phyloP scores from a whole-genome alignment of 2,329 filamentous ascomycete genomes.

The Hypomyces perniciosus region DNA sequence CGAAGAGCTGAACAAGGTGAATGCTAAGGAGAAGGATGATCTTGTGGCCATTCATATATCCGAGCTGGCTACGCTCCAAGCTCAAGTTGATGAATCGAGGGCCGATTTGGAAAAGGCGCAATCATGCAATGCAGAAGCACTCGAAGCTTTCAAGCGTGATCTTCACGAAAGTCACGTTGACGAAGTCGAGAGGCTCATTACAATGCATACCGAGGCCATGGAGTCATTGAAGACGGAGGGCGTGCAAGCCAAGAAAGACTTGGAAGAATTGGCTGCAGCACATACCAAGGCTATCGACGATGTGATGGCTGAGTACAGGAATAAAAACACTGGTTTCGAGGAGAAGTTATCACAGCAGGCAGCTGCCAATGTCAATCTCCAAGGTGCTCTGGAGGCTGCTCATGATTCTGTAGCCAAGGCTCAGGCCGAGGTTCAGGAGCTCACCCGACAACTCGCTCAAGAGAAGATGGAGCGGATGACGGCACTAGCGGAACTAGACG shows the following conservation, averaged over 20 bases:
- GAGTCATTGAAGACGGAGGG: slow-evolving; percentile 36
- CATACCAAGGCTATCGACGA: slow-evolving; percentile 36
- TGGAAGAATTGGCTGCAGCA: slow-evolving; percentile 35
- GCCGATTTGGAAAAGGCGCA: slow-evolving; percentile 43
- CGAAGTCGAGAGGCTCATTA: slow-evolving; percentile 42
- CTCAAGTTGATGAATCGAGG: slow-evolving; percentile 33
- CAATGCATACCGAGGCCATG: slow-evolving; percentile 36
- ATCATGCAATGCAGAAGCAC: slow-evolving; percentile 36
- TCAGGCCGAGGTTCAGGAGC: slow-evolving; percentile 42
- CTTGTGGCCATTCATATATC: slow-evolving; percentile 25
- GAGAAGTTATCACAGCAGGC: slow-evolving; percentile 32
- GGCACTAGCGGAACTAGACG: slow-evolving; percentile 55
- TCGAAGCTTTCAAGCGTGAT: slow-evolving; percentile 40
- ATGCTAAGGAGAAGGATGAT: slow-evolving; percentile 32
- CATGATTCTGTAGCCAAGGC: slow-evolving; percentile 40
- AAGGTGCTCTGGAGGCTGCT: slow-evolving; percentile 31
- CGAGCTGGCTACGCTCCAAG: slow-evolving; percentile 30
- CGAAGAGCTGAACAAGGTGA: slow-evolving; percentile 37
- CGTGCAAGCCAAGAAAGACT: slow-evolving; percentile 33
- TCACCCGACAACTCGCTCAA: slow-evolving; percentile 49
- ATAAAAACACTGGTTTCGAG: slow-evolving; percentile 27
- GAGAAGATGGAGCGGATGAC: slow-evolving; percentile 57
- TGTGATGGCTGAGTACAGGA: slow-evolving; percentile 34
- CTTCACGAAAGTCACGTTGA: slow-evolving; percentile 40
- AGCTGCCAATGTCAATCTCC: slow-evolving; percentile 30